A percentile compares a stretch with the other conserved stretches of the same genome.
These are phyloP conservation scores for Aphanomyces euteiches DNA, from an alignment of 352 stramenopile species.

Conservation along the genomic window DNA sequence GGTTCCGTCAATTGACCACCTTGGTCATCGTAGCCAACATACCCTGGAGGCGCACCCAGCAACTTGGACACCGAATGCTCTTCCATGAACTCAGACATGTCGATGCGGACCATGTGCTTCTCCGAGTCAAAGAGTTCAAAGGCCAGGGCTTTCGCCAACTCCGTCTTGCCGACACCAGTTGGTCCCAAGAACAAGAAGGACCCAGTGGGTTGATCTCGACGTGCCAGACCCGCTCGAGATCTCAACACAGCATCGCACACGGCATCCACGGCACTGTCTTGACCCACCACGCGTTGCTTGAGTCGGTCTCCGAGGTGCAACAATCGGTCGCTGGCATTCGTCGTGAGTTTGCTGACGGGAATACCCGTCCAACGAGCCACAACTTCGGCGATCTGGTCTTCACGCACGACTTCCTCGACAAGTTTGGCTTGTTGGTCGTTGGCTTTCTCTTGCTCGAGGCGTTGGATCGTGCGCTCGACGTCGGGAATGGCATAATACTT, in stretches of 20 bases:
- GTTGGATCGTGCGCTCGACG: conserved; percentile 82
- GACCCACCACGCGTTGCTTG: conserved; percentile 90
- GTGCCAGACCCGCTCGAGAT: conserved; percentile 87
- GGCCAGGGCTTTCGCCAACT: conserved; percentile 93
- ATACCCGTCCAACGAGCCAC: conserved; percentile 90
- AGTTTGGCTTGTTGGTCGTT: conserved; percentile 57
- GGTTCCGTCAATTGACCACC: conserved; percentile 95
- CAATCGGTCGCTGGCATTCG: conserved; percentile 71
- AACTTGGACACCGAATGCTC: conserved; percentile 91
- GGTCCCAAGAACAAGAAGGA: conserved; percentile 96
- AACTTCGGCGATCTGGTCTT: conserved; percentile 87
- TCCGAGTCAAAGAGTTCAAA: conserved; percentile 94
- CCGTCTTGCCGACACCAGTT: conserved; percentile 95
- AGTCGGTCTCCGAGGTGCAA: conserved; percentile 82
- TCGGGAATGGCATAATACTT: conserved; percentile 95
- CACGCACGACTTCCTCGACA: conserved; percentile 81
- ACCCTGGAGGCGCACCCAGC: conserved; percentile 94
- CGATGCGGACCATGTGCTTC: conserved; percentile 93
- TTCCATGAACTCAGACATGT: conserved; percentile 99
- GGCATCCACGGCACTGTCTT: conserved; percentile 89
- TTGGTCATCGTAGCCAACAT: conserved; percentile 91
- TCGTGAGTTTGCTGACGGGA: conserved; percentile 76
- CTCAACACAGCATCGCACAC: conserved; percentile 91
- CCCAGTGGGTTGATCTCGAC: conserved; percentile 85
- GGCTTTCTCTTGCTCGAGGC: conserved; percentile 74